These are phyloP conservation scores for Syzygium aromaticum DNA, from an alignment of 345 rosid genomes.

Conservation along the genomic window DNA sequence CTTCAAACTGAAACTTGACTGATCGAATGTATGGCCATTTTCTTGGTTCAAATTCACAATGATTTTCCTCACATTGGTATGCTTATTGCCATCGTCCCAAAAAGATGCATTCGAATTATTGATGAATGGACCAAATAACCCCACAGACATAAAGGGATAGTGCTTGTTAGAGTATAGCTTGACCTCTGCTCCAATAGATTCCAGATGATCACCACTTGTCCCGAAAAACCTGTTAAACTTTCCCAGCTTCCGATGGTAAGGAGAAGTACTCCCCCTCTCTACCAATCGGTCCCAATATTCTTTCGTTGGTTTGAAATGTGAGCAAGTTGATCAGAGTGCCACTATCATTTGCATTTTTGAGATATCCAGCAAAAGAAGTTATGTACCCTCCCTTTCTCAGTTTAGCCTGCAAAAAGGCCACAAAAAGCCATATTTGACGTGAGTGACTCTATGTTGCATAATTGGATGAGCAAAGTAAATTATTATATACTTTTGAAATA, in stretches of 20 bases:
- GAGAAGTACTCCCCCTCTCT: background rate
- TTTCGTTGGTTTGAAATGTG: background rate
- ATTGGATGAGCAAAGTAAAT: background rate
- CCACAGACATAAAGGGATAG: background rate
- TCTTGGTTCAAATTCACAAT: background rate
- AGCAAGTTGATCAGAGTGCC: background rate
- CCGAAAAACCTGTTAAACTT: background rate
- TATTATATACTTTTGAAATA: background rate
- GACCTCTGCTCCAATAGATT: background rate
- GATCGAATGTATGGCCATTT: background rate
- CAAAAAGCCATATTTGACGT: background rate
- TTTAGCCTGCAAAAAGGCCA: background rate
- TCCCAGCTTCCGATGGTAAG: background rate
- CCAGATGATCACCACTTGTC: background rate
- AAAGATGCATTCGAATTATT: accelerated
- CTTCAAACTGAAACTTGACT: background rate
- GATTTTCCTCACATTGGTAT: background rate
- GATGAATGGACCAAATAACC: background rate
- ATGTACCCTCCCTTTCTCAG: background rate
- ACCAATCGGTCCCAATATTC: background rate
- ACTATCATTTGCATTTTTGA: background rate
- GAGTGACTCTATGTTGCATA: background rate
- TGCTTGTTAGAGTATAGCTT: background rate
- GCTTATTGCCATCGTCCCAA: background rate
- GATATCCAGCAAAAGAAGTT: background rate